Conservation (phyloP, 257 asterid genomes). For the Petunia secreta region DNA sequence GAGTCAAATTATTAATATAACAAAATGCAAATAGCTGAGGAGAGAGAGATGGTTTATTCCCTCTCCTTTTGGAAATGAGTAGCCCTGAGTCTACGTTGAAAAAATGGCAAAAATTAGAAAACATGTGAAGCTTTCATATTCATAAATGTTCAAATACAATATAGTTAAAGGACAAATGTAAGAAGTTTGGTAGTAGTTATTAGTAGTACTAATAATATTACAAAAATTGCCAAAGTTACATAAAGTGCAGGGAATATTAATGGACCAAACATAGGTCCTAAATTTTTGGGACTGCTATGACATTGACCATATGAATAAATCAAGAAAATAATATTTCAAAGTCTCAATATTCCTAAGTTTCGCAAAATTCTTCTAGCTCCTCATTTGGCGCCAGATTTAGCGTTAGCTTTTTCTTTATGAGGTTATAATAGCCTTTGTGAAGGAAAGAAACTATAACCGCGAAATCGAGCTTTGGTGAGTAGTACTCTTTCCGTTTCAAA, state of each 20-base stretch:
- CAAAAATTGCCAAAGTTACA: not conserved
- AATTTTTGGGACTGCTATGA: slow-evolving; percentile 19
- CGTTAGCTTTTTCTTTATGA: slow-evolving; percentile 30
- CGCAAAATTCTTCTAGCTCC: slow-evolving; percentile 25
- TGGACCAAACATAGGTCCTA: slow-evolving; percentile 1
- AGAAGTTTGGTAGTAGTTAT: not conserved
- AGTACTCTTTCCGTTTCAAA: too few relatives aligned
- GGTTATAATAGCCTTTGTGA: too few relatives aligned
- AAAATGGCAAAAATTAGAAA: slow-evolving; percentile 34
- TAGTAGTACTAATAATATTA: not conserved
- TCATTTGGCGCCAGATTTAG: slow-evolving; percentile 43
- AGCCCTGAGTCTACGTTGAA: slow-evolving; percentile 8
- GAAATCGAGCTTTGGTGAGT: too few relatives aligned
- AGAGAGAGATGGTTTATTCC: slow-evolving; percentile 40
- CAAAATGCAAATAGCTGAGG: slow-evolving; percentile 26
- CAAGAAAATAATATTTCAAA: not conserved
- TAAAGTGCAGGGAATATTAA: not conserved
- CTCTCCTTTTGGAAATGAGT: slow-evolving; percentile 31
- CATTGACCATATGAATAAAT: not conserved
- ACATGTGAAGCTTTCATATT: slow-evolving; percentile 18
- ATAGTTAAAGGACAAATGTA: not conserved
- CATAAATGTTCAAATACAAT: slow-evolving; percentile 20
- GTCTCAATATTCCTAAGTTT: not conserved
- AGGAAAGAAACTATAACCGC: too few relatives aligned
- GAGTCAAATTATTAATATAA: not conserved